A percentile compares a stretch with the other conserved stretches of the same genome.
Evolutionary conservation across 1,284 basidiomycete species (phyloP).

Genomic region (Ganoderma lingzhi): DNA sequence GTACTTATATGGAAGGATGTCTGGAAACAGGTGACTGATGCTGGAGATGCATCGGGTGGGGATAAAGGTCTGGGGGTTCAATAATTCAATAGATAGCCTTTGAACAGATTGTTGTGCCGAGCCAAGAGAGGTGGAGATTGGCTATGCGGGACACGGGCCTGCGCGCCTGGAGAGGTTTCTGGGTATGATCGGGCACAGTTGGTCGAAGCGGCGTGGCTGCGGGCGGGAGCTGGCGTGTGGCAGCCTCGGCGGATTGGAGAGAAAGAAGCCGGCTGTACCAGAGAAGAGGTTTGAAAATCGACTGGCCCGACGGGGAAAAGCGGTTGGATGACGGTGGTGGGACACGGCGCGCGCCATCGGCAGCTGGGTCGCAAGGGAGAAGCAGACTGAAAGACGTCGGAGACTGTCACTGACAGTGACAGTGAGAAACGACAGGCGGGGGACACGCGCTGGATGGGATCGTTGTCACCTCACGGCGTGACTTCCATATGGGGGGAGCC

Average conservation of each 20-base stretch:
- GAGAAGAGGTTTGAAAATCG: neutral
- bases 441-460: too few relatives aligned
- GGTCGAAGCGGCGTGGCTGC: conserved; percentile 12
- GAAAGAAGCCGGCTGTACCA: conserved; percentile 8
- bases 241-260: conserved; percentile 9
- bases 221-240: conserved; percentile 16
- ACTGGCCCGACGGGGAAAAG: conserved; percentile 12
- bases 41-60: conserved; percentile 26
- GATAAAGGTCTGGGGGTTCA: conserved; percentile 5
- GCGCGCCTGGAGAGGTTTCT: conserved; percentile 9
- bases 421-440: neutral
- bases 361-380: too few relatives aligned
- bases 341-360: neutral
- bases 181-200: conserved; percentile 24
- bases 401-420: too few relatives aligned
- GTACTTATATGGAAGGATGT: conserved; percentile 1
- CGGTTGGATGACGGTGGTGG: neutral
- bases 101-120: conserved; percentile 15
- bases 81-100: conserved; percentile 22
- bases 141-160: conserved; percentile 24
- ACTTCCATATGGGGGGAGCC: conserved; percentile 29
- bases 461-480: conserved; percentile 24
- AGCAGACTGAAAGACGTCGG: too few relatives aligned
- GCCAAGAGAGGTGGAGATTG: conserved; percentile 1
- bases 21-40: conserved; percentile 17